Percentiles rank a stretch among this genome's conserved stretches.
Evolutionary conservation across 371 early-diverging fungal genomes (phyloP).

Genomic region (Circinella umbellata): DNA sequence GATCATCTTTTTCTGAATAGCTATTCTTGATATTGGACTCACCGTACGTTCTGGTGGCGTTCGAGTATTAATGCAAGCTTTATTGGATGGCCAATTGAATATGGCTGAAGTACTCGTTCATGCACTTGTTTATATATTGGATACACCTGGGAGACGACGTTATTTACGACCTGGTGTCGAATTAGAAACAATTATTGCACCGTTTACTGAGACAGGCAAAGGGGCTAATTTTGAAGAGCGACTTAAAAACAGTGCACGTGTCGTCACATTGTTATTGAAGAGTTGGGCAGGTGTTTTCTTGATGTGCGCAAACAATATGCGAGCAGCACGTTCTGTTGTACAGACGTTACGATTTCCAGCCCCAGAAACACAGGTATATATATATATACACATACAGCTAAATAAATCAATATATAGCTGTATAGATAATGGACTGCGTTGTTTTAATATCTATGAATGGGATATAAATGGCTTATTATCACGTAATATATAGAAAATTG

Average conservation of each 20-base stretch:
- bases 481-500: slow-evolving; percentile 57
- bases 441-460: too few relatives aligned
- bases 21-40: slow-evolving; percentile 62
- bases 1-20: slow-evolving; percentile 15
- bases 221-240: slow-evolving; percentile 67
- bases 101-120: slow-evolving; percentile 68
- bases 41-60: slow-evolving; percentile 75
- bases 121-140: slow-evolving; percentile 74
- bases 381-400: neutral
- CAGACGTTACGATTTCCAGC: slow-evolving; percentile 75
- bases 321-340: slow-evolving; percentile 75
- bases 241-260: slow-evolving; percentile 66
- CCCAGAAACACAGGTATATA: slow-evolving; percentile 75
- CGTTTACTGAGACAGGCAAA: slow-evolving; percentile 76
- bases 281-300: slow-evolving; percentile 85
- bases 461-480: neutral
- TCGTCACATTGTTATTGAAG: slow-evolving; percentile 66
- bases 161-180: slow-evolving; percentile 83
- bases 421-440: too few relatives aligned
- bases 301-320: slow-evolving; percentile 75
- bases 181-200: slow-evolving; percentile 73
- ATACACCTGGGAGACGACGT: slow-evolving; percentile 66
- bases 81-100: slow-evolving; percentile 75
- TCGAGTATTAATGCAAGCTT: slow-evolving; percentile 67
- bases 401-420: neutral